Evolutionary conservation across 2,329 filamentous ascomycete species (phyloP).

Genomic region (Sarocladium oryzae): DNA sequence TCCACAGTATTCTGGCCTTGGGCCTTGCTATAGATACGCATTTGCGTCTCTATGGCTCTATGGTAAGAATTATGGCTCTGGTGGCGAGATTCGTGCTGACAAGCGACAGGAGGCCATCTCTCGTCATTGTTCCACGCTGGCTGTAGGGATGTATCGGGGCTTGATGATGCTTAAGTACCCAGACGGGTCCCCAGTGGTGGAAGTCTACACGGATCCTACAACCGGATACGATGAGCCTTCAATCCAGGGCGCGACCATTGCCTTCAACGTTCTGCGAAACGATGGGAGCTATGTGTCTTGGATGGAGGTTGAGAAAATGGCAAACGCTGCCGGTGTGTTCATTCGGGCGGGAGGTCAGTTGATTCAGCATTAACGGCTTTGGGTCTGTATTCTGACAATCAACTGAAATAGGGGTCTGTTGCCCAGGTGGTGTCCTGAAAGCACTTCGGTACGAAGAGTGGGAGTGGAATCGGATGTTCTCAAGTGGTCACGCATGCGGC

Average conservation of each 20-base stretch:
- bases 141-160: slow-evolving; percentile 39
- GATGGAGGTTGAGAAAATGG: slow-evolving; percentile 50
- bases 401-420: slow-evolving; percentile 35
- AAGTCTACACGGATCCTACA: slow-evolving; percentile 46
- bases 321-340: slow-evolving; percentile 49
- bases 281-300: slow-evolving; percentile 50
- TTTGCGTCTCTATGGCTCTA: slow-evolving; percentile 47
- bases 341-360: slow-evolving; percentile 46
- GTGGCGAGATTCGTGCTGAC: neutral
- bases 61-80: slow-evolving; percentile 25
- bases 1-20: slow-evolving; percentile 58
- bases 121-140: slow-evolving; percentile 48
- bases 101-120: slow-evolving; percentile 41
- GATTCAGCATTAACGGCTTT: neutral
- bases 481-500: slow-evolving; percentile 51
- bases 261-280: slow-evolving; percentile 53
- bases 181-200: slow-evolving; percentile 45
- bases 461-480: slow-evolving; percentile 48
- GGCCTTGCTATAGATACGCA: slow-evolving; percentile 54
- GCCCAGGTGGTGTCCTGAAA: slow-evolving; percentile 40
- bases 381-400: neutral
- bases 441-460: slow-evolving; percentile 43
- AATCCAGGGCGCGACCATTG: slow-evolving; percentile 54
- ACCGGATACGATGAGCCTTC: slow-evolving; percentile 40
- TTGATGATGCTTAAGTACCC: slow-evolving; percentile 42